These are phyloP conservation scores for Bidens hawaiensis DNA, from an alignment of 140 eudicot genomes.

Conservation along the genomic window DNA sequence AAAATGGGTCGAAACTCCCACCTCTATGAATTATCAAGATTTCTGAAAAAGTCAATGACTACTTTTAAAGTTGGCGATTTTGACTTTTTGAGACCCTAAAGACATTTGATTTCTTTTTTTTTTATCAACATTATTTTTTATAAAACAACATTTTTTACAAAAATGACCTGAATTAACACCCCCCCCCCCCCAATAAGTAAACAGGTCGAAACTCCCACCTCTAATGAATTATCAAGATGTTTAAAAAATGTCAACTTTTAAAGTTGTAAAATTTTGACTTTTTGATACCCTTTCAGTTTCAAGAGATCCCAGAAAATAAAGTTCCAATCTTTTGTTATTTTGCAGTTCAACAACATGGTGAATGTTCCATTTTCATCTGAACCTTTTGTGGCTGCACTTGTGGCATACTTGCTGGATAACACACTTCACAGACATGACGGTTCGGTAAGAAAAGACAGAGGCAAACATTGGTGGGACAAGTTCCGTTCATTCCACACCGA, in stretches of 20 bases:
- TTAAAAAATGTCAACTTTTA: background rate
- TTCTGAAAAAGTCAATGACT: too few relatives aligned
- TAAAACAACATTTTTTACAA: too few relatives aligned
- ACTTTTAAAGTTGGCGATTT: too few relatives aligned
- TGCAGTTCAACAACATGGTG: conserved; percentile 82
- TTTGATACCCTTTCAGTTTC: too few relatives aligned
- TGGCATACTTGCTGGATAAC: conserved; percentile 79
- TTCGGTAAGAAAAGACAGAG: conserved; percentile 70
- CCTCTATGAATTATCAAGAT: too few relatives aligned
- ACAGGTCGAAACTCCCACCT: background rate
- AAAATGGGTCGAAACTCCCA: too few relatives aligned
- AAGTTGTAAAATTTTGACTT: background rate
- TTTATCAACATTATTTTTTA: too few relatives aligned
- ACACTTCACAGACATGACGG: conserved; percentile 63
- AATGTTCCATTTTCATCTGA: conserved; percentile 81
- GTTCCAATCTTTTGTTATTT: conserved; percentile 3
- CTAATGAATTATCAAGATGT: background rate
- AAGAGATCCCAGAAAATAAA: background rate
- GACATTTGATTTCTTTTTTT: too few relatives aligned
- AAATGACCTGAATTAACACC: too few relatives aligned
- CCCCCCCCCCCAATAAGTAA: too few relatives aligned
- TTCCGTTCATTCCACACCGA: conserved; percentile 65
- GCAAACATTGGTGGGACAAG: conserved; percentile 95
- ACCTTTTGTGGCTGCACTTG: conserved; percentile 76
- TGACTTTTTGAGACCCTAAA: too few relatives aligned